Evolutionary conservation across 1,139 yeast genomes (phyloP), one percentile per base, ranked within the genome.

Genomic region (Hanseniaspora sp.): DNA sequence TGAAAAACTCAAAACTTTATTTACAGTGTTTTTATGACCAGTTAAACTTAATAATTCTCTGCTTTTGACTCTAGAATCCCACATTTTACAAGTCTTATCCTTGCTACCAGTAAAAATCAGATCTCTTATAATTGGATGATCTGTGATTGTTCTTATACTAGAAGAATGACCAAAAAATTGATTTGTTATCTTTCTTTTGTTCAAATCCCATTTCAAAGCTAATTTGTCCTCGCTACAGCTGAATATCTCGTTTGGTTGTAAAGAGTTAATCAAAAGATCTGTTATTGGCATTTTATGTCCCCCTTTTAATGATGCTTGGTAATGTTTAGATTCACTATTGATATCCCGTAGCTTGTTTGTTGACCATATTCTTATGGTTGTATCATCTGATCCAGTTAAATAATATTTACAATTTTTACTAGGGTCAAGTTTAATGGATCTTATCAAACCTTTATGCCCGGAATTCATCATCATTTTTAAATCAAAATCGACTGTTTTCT

Each of bases 141-240:
- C 67, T 55, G 82, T 88, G 54, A 88, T 74, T 1, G 95, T 74
- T 64, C 86, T 88, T 1, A 94, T 86, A 3, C 96, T 95, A 23
- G 95, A 86, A 33, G 87, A 74, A 69, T 92, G 98, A 5, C 98
- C 99, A 67, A 90, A 95, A 66, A 86, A 94, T 62, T 88, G 87
- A 55, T 97, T 73, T 15, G 88, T 79, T 1, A 86, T 82, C 61
- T 80, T 79, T 61, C 92, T 86, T 62, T 82, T 78, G 67, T 92
- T 97, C 62, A 94, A 72, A 70, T 94, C 98, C 96, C 97, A 94
- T 68, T 97, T 90, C 63, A 88, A 80, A n/a, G 88, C 87, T 41
- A 88, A 77, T 66, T 90, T 90, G 68, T 94, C 99, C 65, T 92
- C 97, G 40, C 96, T 86, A 31, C 94, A 94, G 11, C 94, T 80